These are phyloP conservation scores for Pholiota molesta DNA, from an alignment of 768 basidiomycete species.

Conservation along the genomic window DNA sequence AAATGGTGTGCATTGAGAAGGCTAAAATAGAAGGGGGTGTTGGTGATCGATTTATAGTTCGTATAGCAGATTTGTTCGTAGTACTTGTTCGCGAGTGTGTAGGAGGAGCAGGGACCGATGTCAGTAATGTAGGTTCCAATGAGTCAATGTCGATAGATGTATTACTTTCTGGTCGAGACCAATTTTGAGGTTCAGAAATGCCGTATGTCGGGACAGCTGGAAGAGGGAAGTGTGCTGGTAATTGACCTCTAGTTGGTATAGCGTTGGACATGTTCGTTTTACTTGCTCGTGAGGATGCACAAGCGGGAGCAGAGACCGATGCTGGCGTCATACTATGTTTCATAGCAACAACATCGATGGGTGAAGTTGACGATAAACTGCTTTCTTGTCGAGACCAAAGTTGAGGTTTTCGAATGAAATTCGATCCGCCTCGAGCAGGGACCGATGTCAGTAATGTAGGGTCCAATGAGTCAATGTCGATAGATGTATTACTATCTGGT, in stretches of 20 bases:
- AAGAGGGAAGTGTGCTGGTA: no score
- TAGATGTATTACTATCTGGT: not conserved
- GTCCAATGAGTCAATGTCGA: not conserved
- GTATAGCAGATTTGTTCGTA: not conserved
- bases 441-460: not conserved
- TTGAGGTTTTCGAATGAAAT: not conserved
- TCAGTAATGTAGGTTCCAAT: not conserved
- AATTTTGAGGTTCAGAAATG: no score
- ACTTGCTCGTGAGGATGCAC: no score
- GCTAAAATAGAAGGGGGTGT: not conserved
- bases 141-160: not conserved
- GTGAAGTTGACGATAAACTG: not conserved
- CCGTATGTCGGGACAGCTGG: no score
- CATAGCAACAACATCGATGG: not conserved
- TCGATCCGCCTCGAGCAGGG: not conserved
- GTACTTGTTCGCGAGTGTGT: not conserved
- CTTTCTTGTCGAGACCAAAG: not conserved
- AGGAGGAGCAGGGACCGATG: not conserved
- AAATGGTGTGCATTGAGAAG: conserved; percentile 5
- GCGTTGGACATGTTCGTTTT: no score
- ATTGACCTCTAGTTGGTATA: no score
- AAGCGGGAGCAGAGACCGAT: no score
- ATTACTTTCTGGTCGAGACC: no score
- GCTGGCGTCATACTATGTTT: no score
- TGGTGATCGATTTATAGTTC: not conserved